Conservation (phyloP, 805 yeast genomes). For the Starmerella gropengiesseri region DNA sequence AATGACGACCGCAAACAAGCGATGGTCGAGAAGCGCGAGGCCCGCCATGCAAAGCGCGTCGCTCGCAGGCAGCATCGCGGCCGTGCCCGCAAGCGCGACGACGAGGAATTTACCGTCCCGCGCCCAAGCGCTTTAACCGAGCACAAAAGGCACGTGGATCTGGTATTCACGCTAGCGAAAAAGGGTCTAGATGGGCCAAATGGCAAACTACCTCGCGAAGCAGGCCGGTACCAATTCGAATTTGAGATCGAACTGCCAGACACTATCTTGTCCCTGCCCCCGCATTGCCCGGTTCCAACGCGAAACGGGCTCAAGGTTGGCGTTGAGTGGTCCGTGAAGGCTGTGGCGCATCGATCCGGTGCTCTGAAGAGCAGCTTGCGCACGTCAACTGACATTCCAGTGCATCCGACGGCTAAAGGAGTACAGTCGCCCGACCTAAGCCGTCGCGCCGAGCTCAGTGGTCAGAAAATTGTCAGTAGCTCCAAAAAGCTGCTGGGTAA, state of each 20-base stretch:
- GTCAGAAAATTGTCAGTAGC: background rate
- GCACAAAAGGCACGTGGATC: conserved; percentile 4
- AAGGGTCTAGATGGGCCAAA: too few relatives aligned
- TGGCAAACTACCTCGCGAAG: background rate
- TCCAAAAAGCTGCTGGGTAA: background rate
- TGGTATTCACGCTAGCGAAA: background rate
- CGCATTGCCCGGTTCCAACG: conserved; percentile 3
- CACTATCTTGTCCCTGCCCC: conserved; percentile 4
- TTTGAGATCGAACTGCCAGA: conserved; percentile 8
- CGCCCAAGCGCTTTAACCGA: background rate
- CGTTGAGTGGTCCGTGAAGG: conserved; percentile 9
- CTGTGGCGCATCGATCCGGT: conserved; percentile 7
- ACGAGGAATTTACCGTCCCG: background rate
- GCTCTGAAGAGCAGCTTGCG: conserved; percentile 6
- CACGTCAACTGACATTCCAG: conserved; percentile 1
- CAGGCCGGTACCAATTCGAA: conserved; percentile 4
- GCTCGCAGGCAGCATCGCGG: background rate
- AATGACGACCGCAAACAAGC: background rate
- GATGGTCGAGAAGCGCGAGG: conserved; percentile 1
- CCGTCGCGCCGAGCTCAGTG: conserved; percentile 2
- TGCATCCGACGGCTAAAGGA: background rate
- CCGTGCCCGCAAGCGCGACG: background rate
- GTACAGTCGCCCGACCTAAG: background rate
- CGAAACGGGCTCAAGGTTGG: conserved; percentile 8
- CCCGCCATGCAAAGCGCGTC: background rate